Conservation (phyloP, 192 early-diverging fungal species). For the Coemansia sp. region DNA sequence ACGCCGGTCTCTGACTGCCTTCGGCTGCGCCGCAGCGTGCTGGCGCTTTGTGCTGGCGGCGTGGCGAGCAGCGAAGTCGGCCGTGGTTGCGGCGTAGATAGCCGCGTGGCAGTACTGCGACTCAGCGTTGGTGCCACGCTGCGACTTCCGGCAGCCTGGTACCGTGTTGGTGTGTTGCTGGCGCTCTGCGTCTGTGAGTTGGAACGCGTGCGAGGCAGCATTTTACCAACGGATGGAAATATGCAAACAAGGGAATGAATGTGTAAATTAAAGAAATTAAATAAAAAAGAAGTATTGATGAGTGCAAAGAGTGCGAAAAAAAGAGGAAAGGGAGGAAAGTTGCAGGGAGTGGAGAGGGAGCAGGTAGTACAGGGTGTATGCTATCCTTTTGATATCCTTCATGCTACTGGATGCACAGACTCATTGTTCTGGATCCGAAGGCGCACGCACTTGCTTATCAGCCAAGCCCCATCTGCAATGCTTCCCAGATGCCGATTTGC, state of each 20-base stretch:
- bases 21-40: constrained; percentile 1
- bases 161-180: not conserved
- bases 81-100: not conserved
- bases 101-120: not conserved
- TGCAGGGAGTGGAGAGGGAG: not conserved
- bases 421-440: no score
- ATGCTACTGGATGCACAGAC: no score
- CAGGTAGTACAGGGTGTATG: not conserved
- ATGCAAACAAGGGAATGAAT: not conserved
- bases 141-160: not conserved
- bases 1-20: constrained; percentile 1
- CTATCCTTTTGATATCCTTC: no score
- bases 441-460: no score
- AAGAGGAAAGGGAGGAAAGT: not conserved
- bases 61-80: not conserved
- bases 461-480: no score
- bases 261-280: not conserved
- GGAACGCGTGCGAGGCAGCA: constrained; percentile 3
- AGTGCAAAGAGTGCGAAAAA: no score
- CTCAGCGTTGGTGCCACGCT: not conserved
- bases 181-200: constrained; percentile 8
- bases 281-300: not conserved
- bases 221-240: not conserved
- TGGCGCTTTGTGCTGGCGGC: not conserved
- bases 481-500: no score